Evolutionary conservation across 2,329 filamentous ascomycete species (phyloP).

Genomic region (Hypoxylon sp.): DNA sequence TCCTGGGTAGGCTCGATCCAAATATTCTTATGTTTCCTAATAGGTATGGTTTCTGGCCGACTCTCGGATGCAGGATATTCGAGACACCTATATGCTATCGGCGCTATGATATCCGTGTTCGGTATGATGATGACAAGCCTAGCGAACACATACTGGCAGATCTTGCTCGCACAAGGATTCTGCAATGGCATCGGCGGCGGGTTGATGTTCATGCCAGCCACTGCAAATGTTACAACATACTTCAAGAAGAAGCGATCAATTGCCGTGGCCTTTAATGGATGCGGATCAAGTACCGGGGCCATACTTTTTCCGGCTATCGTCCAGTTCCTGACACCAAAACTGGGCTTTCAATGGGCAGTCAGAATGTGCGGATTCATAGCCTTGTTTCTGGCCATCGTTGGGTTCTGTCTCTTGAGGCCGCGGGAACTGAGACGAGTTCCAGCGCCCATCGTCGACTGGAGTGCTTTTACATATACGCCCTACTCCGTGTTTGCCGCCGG

Average conservation of each 20-base stretch:
- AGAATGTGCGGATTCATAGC: constrained; percentile 63
- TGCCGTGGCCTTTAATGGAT: constrained; percentile 46
- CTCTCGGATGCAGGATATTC: constrained; percentile 68
- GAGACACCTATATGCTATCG: constrained; percentile 46
- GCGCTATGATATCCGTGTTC: constrained; percentile 30
- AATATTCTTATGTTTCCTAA: constrained; percentile 66
- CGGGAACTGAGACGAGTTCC: constrained; percentile 27
- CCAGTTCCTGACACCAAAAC: constrained; percentile 60
- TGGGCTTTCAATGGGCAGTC: constrained; percentile 71
- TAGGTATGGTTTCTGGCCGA: constrained; percentile 66
- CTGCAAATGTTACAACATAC: constrained; percentile 50
- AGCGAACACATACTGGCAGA: constrained; percentile 57
- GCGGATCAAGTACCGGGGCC: constrained; percentile 51
- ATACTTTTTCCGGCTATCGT: constrained; percentile 61
- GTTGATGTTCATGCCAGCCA: constrained; percentile 45
- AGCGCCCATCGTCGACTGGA: constrained; percentile 30
- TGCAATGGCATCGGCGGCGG: constrained; percentile 48
- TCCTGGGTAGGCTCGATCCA: constrained; percentile 69
- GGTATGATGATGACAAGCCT: constrained; percentile 58
- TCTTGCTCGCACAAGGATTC: constrained; percentile 49
- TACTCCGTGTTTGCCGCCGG: constrained; percentile 56
- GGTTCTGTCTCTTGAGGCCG: constrained; percentile 32
- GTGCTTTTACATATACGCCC: constrained; percentile 30
- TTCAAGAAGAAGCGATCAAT: constrained; percentile 52
- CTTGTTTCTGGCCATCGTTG: constrained; percentile 24